Evolutionary conservation across 352 stramenopile genomes (phyloP).

Genomic region (Phytophthora sojae): DNA sequence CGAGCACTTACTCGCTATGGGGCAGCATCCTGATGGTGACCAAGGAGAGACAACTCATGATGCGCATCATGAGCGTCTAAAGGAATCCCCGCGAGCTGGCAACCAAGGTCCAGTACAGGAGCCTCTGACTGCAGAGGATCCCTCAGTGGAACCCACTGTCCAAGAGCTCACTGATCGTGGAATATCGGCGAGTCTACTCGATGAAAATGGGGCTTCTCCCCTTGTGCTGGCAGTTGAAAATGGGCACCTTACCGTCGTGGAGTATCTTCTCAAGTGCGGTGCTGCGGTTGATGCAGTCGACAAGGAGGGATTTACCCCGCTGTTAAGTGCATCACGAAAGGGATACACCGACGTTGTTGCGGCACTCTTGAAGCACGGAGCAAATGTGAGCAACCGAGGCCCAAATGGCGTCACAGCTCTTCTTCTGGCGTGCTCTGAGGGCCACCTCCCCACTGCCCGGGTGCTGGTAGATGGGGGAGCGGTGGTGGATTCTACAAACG

Average conservation of each 20-base stretch:
- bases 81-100: not conserved
- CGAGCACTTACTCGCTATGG: not conserved
- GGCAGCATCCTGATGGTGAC: not conserved
- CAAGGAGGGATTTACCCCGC: not conserved
- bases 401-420: not conserved
- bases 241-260: not conserved
- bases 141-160: not conserved
- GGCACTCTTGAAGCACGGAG: not conserved
- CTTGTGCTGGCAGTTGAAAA: not conserved
- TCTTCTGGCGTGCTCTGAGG: not conserved
- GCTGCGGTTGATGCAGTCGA: conserved; percentile 1
- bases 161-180: not conserved
- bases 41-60: not conserved
- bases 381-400: not conserved
- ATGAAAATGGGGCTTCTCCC: not conserved
- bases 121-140: not conserved
- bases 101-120: not conserved
- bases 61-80: not conserved
- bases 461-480: not conserved
- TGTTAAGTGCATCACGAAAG: not conserved
- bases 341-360: not conserved
- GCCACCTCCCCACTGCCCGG: not conserved
- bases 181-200: not conserved
- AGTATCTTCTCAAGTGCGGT: not conserved
- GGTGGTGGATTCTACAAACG: not conserved